Percentiles rank a stretch among this genome's conserved stretches.
Conservation (phyloP, 148 eudicot species). For the Mesembryanthemum crystallinum region DNA sequence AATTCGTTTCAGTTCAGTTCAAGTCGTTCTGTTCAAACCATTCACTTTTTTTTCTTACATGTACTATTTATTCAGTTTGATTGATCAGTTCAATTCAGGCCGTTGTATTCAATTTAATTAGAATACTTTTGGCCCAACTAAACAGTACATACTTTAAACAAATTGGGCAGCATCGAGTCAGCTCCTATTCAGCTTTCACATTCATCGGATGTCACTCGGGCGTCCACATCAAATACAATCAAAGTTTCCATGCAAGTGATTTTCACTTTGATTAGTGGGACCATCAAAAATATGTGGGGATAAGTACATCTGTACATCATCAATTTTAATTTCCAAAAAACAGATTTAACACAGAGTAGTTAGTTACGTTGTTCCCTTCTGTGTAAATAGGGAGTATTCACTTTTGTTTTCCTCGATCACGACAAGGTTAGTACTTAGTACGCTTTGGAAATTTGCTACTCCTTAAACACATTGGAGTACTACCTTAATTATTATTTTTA, state of each 20-base stretch:
- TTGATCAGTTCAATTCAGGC: no score
- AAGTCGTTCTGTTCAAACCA: no score
- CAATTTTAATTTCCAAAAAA: no score
- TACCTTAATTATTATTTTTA: no score
- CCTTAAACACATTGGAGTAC: no score
- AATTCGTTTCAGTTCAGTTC: no score
- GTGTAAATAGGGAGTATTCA: background rate
- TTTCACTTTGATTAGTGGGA: background rate
- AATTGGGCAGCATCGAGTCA: background rate
- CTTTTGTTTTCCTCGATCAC: conserved; percentile 15
- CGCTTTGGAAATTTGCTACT: background rate
- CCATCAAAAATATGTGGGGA: background rate
- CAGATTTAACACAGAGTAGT: background rate
- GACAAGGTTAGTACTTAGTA: background rate
- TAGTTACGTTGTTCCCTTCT: background rate
- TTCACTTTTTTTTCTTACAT: no score
- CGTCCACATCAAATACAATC: conserved; percentile 11
- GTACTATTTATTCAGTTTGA: no score
- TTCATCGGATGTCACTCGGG: background rate
- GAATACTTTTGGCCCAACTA: no score
- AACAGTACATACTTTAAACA: no score
- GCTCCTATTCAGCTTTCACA: conserved; percentile 11
- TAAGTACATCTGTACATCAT: no score
- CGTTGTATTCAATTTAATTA: no score
- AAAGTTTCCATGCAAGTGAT: background rate